phyloP scores from a whole-genome alignment of 2,329 filamentous ascomycete genomes.

The Penicillium sp. region DNA sequence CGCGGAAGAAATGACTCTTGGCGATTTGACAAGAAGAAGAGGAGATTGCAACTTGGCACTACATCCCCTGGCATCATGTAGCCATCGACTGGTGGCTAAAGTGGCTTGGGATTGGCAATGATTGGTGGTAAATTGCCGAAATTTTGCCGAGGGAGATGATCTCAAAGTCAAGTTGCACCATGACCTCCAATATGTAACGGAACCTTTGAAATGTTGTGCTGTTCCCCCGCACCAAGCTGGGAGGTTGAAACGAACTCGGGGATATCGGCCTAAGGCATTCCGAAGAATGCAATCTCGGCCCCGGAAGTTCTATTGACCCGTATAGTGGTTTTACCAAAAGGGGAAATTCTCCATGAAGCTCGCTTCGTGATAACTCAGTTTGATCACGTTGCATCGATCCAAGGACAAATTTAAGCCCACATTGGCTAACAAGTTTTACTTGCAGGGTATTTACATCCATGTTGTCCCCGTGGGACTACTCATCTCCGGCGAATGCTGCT shows the following conservation, averaged over 20 bases:
- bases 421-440: no score
- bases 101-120: background rate
- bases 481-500: no score
- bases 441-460: no score
- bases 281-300: background rate
- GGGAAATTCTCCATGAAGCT: background rate
- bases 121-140: background rate
- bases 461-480: no score
- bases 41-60: background rate
- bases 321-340: background rate
- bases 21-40: conserved; percentile 32
- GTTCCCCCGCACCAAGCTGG: background rate
- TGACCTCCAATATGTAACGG: background rate
- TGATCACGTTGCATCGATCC: background rate
- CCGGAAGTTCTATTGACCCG: background rate
- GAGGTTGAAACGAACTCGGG: background rate
- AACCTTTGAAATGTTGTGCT: background rate
- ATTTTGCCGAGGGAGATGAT: background rate
- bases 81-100: background rate
- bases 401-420: no score
- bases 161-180: background rate
- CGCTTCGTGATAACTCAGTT: background rate
- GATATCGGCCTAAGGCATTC: background rate
- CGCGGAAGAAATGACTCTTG: conserved; percentile 8
- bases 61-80: background rate